These are phyloP conservation scores for Vitis labrusca DNA, from an alignment of 164 flowering plant species.

Conservation along the genomic window DNA sequence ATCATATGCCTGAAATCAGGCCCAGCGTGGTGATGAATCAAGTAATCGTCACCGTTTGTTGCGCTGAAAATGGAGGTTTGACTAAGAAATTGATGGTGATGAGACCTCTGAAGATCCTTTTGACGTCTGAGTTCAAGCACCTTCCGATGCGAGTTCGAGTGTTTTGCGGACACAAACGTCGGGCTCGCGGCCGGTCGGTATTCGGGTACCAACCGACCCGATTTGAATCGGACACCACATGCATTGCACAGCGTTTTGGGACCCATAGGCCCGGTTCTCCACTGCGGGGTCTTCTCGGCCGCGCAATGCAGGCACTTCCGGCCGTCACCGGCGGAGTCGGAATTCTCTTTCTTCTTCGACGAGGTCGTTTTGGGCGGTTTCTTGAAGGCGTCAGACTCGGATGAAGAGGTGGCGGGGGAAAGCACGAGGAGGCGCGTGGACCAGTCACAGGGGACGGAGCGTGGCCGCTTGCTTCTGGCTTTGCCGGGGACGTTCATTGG, in stretches of 20 bases:
- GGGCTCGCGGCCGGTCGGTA: slow-evolving; percentile 96
- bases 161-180: slow-evolving; percentile 67
- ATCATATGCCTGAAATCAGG: slow-evolving; percentile 54
- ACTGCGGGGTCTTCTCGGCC: slow-evolving; percentile 92
- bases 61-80: slow-evolving; percentile 40
- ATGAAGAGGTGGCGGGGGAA: slow-evolving; percentile 34
- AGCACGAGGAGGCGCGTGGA: slow-evolving; percentile 65
- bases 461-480: slow-evolving; percentile 89
- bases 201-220: slow-evolving; percentile 94
- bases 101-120: slow-evolving; percentile 55
- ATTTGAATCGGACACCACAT: slow-evolving; percentile 89
- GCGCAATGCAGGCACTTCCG: slow-evolving; percentile 84
- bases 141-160: slow-evolving; percentile 92
- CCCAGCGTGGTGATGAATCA: slow-evolving; percentile 52
- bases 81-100: slow-evolving; percentile 36
- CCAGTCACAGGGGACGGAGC: slow-evolving; percentile 82
- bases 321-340: slow-evolving; percentile 19
- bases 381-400: slow-evolving; percentile 20
- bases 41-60: slow-evolving; percentile 52
- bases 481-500: slow-evolving; percentile 74
- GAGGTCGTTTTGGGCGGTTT: slow-evolving; percentile 17
- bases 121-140: slow-evolving; percentile 88
- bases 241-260: slow-evolving; percentile 94
- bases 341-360: slow-evolving; percentile 27
- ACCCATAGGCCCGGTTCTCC: slow-evolving; percentile 97